Base-by-base conservation (phyloP, 2,329 filamentous ascomycete species). In the Pestalotiopsis sp. region DNA sequence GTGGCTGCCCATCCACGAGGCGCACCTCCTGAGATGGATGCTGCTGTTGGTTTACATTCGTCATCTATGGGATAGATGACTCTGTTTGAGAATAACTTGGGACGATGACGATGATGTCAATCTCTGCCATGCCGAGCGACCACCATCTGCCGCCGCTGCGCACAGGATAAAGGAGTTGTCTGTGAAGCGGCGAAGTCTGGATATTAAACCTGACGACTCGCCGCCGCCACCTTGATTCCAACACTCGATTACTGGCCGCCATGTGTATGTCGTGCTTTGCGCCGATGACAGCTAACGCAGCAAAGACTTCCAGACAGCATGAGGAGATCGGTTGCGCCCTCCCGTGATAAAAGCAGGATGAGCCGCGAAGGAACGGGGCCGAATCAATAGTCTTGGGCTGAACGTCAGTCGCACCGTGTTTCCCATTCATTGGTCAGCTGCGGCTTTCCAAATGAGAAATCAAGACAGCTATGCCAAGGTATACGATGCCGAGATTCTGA, bases 391-490 rank as follows among this genome's bases (percentile, higher is more conserved):
- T 64, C 20, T 6, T 38, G 39, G 20, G 13, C n/a, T 36, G 31
- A 36, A 20, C 49, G 62, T 27, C 14, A 56, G 62, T 64, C 20
- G 23, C 45, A 56, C 45, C 7, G 38, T 64, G 45, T 64, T 39
- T 64, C 62, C n/a, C 20, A 39, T n/a, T 64, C n/a, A 49, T 64
- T 64, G 62, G 39, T 49, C 62, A 56, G 23, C 39, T 64, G 62
- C 23, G 17, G 11, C 13, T 23, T 36, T 7, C 59, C 59, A 62
- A 64, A 64, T 64, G 62, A 64, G 49, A 39, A 36, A 49, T 36
- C 39, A 52, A 49, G 62, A 64, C 62, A 64, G 11, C 13, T 20
- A 31, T 49, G 38, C 39, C 25, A 17, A 27, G 39, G 4, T 25
- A 20, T 63, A 17, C 1, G 17, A 6, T 36, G 17, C 7, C 17